Conservation (phyloP, 306 rosid species). For the Quercus parvula region DNA sequence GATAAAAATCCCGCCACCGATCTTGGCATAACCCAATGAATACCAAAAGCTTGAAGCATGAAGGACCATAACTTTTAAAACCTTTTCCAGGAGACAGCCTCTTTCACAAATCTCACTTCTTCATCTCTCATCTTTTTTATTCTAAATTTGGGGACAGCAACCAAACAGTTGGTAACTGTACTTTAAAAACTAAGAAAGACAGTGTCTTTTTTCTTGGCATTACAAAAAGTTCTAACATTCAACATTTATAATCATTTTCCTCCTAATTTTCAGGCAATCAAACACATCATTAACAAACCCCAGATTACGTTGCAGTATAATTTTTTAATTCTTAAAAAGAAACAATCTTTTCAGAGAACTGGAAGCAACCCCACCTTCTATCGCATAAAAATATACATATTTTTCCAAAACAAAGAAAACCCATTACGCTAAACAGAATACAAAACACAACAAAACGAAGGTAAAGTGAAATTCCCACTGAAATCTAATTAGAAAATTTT, state of each 20-base stretch:
- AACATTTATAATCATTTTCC: not conserved
- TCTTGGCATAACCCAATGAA: too few relatives aligned
- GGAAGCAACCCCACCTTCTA: slow-evolving; percentile 7
- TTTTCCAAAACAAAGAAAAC: not conserved
- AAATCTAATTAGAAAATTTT: not conserved
- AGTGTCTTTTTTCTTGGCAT: too few relatives aligned
- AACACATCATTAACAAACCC: not conserved
- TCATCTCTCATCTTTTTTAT: not conserved
- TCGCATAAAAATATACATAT: slow-evolving; percentile 13
- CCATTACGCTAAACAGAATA: not conserved
- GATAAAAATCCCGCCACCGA: too few relatives aligned
- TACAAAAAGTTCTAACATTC: not conserved
- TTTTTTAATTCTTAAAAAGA: not conserved
- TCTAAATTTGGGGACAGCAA: slow-evolving; percentile 11
- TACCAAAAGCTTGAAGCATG: too few relatives aligned
- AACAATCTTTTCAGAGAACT: not conserved
- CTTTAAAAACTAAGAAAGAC: not conserved
- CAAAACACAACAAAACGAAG: not conserved
- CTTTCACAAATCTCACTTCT: not conserved
- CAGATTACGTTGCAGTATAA: not conserved
- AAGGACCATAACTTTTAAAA: not conserved
- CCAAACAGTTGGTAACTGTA: not conserved
- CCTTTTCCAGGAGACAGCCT: not conserved
- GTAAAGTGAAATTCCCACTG: not conserved
- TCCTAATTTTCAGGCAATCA: slow-evolving; percentile 4